A percentile compares a stretch with the other conserved stretches of the same genome.
Conservation (phyloP, 2,329 filamentous ascomycete species). For the Teratosphaeria zuluensis region DNA sequence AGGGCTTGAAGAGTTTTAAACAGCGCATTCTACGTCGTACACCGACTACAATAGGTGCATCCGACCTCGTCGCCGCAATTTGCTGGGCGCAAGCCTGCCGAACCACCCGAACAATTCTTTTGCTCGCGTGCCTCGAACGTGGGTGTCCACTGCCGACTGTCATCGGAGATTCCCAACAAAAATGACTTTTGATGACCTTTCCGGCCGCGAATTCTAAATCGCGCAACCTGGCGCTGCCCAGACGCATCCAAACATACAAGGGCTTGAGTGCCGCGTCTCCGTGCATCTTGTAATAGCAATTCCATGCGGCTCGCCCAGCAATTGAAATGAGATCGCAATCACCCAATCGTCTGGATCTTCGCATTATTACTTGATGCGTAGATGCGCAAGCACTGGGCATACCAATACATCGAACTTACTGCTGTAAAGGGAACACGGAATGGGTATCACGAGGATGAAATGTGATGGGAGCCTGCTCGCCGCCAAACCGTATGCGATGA, state of each 20-base stretch:
- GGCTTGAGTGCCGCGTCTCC: neutral
- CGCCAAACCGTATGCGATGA: neutral
- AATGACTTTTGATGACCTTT: neutral
- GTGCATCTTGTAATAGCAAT: neutral
- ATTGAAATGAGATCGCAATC: too few relatives aligned
- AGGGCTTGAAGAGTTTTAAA: neutral
- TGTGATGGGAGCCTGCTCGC: too few relatives aligned
- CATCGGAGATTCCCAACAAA: neutral
- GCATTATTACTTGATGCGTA: neutral
- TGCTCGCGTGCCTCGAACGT: neutral
- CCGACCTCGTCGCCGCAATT: neutral
- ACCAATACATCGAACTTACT: too few relatives aligned
- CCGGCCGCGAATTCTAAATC: neutral
- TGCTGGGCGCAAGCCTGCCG: neutral
- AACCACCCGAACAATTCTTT: neutral
- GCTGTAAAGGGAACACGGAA: too few relatives aligned
- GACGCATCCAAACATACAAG: neutral
- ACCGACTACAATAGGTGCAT: neutral
- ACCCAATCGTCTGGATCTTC: too few relatives aligned
- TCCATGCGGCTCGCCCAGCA: too few relatives aligned
- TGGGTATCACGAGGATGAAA: too few relatives aligned
- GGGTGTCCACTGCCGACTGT: neutral
- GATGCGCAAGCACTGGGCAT: too few relatives aligned
- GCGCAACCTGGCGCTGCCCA: neutral
- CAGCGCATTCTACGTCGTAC: neutral